phyloP scores from a whole-genome alignment of 2,329 filamentous ascomycete species.

The Pestalotiopsis sp. region DNA sequence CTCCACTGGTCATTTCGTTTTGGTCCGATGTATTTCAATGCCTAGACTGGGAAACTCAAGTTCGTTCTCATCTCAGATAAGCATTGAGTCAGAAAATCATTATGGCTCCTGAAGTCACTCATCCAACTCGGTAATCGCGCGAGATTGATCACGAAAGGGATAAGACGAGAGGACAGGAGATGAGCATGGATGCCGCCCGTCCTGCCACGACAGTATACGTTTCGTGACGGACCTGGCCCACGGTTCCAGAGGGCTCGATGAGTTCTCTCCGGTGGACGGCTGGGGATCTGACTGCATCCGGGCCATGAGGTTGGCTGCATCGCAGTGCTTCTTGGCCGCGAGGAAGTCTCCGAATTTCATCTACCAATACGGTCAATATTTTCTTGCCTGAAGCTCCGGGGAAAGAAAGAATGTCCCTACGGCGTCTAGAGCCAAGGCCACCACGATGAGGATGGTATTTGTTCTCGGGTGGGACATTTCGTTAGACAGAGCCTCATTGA shows the following conservation, averaged over 20 bases:
- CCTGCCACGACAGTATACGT: not conserved
- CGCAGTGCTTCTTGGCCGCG: not conserved
- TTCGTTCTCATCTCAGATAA: too few relatives aligned
- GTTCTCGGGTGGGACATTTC: not conserved
- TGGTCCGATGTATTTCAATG: too few relatives aligned
- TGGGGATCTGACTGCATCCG: not conserved
- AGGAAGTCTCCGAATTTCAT: not conserved
- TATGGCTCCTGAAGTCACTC: not conserved
- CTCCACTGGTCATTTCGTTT: too few relatives aligned
- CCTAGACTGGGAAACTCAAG: too few relatives aligned
- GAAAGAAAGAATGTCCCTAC: not conserved
- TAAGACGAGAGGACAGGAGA: not conserved
- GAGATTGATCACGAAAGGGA: not conserved
- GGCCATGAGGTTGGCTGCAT: not conserved
- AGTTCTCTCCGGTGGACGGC: not conserved
- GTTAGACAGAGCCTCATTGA: not conserved
- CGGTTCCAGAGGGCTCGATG: not conserved
- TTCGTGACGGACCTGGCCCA: not conserved
- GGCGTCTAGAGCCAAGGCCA: constrained; percentile 1
- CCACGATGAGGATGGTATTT: not conserved
- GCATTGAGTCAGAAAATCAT: too few relatives aligned
- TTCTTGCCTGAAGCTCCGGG: too few relatives aligned
- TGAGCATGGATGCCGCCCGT: not conserved
- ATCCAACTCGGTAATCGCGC: not conserved
- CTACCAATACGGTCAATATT: not conserved